These are phyloP conservation scores for Thielaviopsis cerberus DNA, from an alignment of 2,329 filamentous ascomycete genomes.

Conservation along the genomic window DNA sequence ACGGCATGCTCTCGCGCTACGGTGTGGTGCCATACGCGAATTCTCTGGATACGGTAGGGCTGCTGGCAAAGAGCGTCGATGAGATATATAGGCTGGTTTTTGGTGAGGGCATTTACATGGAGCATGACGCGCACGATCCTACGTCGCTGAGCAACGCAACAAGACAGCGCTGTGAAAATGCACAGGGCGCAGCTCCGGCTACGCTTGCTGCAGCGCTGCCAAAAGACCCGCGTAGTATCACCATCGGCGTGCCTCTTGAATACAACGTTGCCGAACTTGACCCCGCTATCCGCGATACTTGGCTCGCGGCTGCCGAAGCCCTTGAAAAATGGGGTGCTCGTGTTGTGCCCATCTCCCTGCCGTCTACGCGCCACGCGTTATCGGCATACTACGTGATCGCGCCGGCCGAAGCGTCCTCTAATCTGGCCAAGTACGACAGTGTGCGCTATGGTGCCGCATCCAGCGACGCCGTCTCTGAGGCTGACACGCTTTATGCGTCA, in stretches of 20 bases:
- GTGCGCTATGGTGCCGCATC: slow-evolving; percentile 64
- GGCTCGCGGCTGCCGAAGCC: slow-evolving; percentile 40
- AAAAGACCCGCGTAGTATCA: slow-evolving; percentile 19
- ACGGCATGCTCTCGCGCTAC: slow-evolving; percentile 68
- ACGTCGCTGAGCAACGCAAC: slow-evolving; percentile 45
- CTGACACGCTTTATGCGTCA: slow-evolving; percentile 53
- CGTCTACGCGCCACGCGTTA: slow-evolving; percentile 66
- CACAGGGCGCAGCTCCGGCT: slow-evolving; percentile 24
- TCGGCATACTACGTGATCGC: slow-evolving; percentile 92
- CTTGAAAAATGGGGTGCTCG: slow-evolving; percentile 49
- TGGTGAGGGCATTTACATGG: slow-evolving; percentile 27
- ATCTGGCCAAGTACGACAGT: slow-evolving; percentile 91
- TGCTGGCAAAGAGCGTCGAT: slow-evolving; percentile 41
- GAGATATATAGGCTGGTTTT: slow-evolving; percentile 33
- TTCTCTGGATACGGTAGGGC: slow-evolving; percentile 74
- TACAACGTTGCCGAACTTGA: slow-evolving; percentile 79
- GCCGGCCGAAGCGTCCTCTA: slow-evolving; percentile 85
- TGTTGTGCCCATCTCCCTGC: slow-evolving; percentile 60
- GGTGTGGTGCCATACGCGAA: slow-evolving; percentile 86
- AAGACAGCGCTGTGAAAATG: slow-evolving; percentile 29
- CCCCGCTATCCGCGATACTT: slow-evolving; percentile 47
- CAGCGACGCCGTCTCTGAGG: slow-evolving; percentile 26
- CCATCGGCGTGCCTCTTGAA: slow-evolving; percentile 46
- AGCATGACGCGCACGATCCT: slow-evolving; percentile 53
- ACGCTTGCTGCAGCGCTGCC: slow-evolving; percentile 7